Conservation (phyloP, 768 basidiomycete genomes). For the Russula compacta region DNA sequence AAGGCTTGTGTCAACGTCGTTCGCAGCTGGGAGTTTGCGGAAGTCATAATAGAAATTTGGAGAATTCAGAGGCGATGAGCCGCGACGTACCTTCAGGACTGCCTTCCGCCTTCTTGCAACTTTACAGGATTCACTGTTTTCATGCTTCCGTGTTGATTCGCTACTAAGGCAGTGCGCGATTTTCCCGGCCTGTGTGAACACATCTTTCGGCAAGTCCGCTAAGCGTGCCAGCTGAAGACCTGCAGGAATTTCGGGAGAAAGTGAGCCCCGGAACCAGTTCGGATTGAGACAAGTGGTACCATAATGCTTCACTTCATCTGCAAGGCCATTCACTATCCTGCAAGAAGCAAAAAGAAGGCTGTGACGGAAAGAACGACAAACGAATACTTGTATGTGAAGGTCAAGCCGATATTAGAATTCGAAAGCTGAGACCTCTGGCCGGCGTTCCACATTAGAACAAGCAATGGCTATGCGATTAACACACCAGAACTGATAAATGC, state of each 20-base stretch:
- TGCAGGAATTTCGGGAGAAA: conserved; percentile 25
- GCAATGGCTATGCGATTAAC: neutral
- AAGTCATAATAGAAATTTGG: neutral
- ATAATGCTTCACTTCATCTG: conserved; percentile 59
- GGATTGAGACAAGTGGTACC: conserved; percentile 34
- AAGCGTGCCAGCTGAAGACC: conserved; percentile 84
- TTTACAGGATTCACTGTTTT: conserved; percentile 52
- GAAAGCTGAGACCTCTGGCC: conserved; percentile 46
- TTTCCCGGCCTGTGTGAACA: conserved; percentile 52
- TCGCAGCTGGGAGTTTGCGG: conserved; percentile 41
- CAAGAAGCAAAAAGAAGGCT: neutral
- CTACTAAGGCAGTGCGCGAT: conserved; percentile 53
- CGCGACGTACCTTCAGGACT: conserved; percentile 46
- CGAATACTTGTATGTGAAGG: conserved; percentile 68
- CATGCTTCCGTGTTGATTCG: conserved; percentile 46
- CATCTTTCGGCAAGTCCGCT: conserved; percentile 72
- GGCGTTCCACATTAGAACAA: neutral
- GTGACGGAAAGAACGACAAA: neutral
- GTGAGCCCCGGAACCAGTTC: neutral
- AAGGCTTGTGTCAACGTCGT: conserved; percentile 68
- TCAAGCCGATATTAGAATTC: conserved; percentile 52
- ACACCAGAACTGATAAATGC: conserved; percentile 45
- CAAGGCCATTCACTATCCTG: conserved; percentile 68
- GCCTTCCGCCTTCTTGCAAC: conserved; percentile 57
- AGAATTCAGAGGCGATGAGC: neutral